Base-by-base conservation (phyloP, 495 filamentous ascomycete species). In the Daldinia decipiens region DNA sequence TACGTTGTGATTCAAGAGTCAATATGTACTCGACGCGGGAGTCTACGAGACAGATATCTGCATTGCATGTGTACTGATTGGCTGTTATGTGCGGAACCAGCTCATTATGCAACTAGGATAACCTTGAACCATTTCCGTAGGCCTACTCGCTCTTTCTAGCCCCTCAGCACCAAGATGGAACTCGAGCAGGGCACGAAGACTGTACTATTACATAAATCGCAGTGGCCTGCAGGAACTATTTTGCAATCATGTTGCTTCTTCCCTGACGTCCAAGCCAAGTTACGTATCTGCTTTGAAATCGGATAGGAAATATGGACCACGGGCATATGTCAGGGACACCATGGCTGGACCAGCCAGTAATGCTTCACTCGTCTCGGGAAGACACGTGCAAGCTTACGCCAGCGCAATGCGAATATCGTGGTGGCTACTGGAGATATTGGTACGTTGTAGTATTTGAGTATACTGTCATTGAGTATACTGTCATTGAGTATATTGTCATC, bases 401-500 rank as follows among this genome's bases (percentile, higher is more conserved):
- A 4, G 79, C 78, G 39, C 81, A 86, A 65, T 87, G 85, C 61
- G 81, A 75, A 2, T 86, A 83, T 64, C 79, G 82, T 9, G 60
- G 36, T 3, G 74, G 74, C 4, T 75, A 82, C 59, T 87, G 85
- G 85, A 68, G 81, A 59, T 82, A 81, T 69, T 87, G 84, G 85
- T 75, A 73, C 51, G 69, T 83, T 27, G 12, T 17, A 24, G 21
- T 24, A 24, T 24, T 24, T 24, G 21, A 2, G 52, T 55, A n/a
- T 27, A 34, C n/a, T 4, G 38, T 3, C 50, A 13, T 62, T 26
- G 27, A 2, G 52, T 55, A n/a, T 27, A 34, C n/a, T 4, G 38
- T 3, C 50, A 13, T 24, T 24, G 21, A 2, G 52, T 55, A n/a
- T 27, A 34, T n/a, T 4, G 38, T 3, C 50, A 13, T 62, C 21